phyloP scores from a whole-genome alignment of 345 rosid genomes.

The Ailanthus altissimus region DNA sequence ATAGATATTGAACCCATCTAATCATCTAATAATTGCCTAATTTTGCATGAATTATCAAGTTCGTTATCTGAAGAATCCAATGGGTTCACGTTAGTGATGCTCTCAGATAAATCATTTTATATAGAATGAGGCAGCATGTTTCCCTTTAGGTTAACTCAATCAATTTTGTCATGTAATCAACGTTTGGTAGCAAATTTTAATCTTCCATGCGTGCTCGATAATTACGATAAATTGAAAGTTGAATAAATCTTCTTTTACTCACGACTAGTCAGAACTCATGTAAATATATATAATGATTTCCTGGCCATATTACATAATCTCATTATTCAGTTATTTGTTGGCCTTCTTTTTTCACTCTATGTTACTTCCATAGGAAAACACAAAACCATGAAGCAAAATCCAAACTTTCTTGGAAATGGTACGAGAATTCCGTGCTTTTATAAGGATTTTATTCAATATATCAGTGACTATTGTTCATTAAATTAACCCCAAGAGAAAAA shows the following conservation, averaged over 20 bases:
- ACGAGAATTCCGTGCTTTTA: neutral
- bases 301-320: neutral
- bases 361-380: too few relatives aligned
- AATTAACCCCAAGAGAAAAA: neutral
- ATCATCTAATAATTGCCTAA: neutral
- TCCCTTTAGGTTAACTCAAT: neutral
- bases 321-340: neutral
- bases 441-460: neutral
- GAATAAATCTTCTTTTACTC: conserved; percentile 8
- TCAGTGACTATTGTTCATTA: neutral
- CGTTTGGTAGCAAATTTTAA: conserved; percentile 8
- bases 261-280: neutral
- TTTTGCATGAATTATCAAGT: neutral
- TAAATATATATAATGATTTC: neutral
- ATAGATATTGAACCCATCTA: neutral
- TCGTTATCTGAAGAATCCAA: neutral
- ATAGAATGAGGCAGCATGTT: conserved; percentile 11
- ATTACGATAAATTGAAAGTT: conserved; percentile 13
- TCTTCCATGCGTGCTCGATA: neutral
- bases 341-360: neutral
- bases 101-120: neutral
- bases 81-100: neutral
- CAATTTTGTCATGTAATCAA: conserved; percentile 1
- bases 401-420: neutral
- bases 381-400: neutral